Conservation (phyloP, 352 stramenopile species). For the Peronosclerospora sorghi region DNA sequence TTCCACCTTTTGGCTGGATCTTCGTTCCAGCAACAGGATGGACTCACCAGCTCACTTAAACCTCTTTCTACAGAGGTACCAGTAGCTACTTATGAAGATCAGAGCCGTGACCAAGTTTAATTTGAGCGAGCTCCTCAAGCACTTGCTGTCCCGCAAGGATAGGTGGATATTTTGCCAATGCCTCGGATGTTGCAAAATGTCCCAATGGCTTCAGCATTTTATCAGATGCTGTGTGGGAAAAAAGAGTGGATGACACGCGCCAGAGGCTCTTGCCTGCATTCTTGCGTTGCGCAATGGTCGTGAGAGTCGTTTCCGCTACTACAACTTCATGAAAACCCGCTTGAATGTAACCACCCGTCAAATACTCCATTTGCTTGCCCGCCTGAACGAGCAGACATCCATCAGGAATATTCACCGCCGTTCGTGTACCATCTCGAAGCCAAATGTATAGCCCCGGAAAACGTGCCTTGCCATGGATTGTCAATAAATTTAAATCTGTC, state of each 20-base stretch:
- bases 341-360: slow-evolving; percentile 86
- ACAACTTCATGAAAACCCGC: slow-evolving; percentile 91
- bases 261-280: slow-evolving; percentile 68
- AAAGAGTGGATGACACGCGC: slow-evolving; percentile 88
- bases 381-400: slow-evolving; percentile 84
- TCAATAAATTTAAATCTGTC: slow-evolving; percentile 87
- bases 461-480: slow-evolving; percentile 88
- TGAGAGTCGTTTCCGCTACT: slow-evolving; percentile 59
- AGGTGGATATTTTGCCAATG: slow-evolving; percentile 61
- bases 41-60: too few species aligned
- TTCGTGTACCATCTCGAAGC: slow-evolving; percentile 80
- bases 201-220: slow-evolving; percentile 72
- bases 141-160: slow-evolving; percentile 83
- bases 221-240: slow-evolving; percentile 87
- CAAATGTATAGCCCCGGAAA: slow-evolving; percentile 88
- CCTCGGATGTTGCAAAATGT: slow-evolving; percentile 61
- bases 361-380: slow-evolving; percentile 88
- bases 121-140: slow-evolving; percentile 75
- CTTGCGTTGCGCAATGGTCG: slow-evolving; percentile 65
- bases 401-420: slow-evolving; percentile 80
- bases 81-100: slow-evolving; percentile 45
- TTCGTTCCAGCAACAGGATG: too few species aligned
- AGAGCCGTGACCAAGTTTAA: slow-evolving; percentile 70
- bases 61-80: too few species aligned
- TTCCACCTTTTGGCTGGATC: too few species aligned